phyloP scores from a whole-genome alignment of 2,329 filamentous ascomycete species.

The Fusarium mundagurra region DNA sequence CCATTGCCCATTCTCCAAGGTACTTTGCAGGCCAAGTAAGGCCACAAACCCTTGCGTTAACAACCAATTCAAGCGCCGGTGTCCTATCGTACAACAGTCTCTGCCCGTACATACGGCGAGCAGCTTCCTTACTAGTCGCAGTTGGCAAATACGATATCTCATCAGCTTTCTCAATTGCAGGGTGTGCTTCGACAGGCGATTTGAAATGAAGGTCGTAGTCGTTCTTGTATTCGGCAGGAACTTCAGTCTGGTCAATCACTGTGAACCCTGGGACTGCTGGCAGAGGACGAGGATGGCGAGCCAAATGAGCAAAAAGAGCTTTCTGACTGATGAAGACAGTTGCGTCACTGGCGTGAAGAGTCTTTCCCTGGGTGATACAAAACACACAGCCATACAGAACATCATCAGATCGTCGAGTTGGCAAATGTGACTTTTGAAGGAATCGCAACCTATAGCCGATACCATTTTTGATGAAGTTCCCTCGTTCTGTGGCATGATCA shows the following conservation, averaged over 20 bases:
- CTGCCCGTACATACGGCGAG: constrained; percentile 59
- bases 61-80: constrained; percentile 57
- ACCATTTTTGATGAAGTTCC: constrained; percentile 57
- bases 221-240: constrained; percentile 54
- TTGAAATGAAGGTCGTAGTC: constrained; percentile 65
- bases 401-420: constrained; percentile 61
- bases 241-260: constrained; percentile 56
- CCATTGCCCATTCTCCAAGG: constrained; percentile 66
- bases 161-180: constrained; percentile 52
- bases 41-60: constrained; percentile 61
- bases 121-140: constrained; percentile 57
- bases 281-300: constrained; percentile 63
- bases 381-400: constrained; percentile 65
- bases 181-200: constrained; percentile 52
- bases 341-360: constrained; percentile 63
- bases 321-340: constrained; percentile 66
- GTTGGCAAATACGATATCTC: constrained; percentile 56
- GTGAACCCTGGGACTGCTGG: constrained; percentile 59
- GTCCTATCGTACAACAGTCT: constrained; percentile 57
- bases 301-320: constrained; percentile 63
- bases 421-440: constrained; percentile 65
- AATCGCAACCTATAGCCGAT: constrained; percentile 64
- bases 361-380: constrained; percentile 60
- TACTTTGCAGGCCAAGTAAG: constrained; percentile 62
- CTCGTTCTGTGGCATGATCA: constrained; percentile 50